These are phyloP conservation scores for Aspergillus fructus DNA, from an alignment of 2,329 filamentous ascomycete genomes.

Conservation along the genomic window DNA sequence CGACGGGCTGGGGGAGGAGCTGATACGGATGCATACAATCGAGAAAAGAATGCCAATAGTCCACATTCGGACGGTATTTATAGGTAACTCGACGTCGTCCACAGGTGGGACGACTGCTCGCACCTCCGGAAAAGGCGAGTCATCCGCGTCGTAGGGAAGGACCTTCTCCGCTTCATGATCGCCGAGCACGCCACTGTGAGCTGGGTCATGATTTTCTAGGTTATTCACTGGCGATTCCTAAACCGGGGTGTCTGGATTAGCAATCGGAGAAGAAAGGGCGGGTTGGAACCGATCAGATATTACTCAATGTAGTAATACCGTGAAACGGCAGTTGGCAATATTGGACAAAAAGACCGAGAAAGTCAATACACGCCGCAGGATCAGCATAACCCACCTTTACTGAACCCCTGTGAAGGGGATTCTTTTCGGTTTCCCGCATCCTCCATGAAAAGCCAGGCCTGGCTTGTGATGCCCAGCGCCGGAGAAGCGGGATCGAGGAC, in stretches of 20 bases:
- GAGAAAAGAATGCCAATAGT: conserved; percentile 39
- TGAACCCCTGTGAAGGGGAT: not conserved
- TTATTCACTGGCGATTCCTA: conserved; percentile 18
- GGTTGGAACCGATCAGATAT: not conserved
- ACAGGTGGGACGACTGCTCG: conserved; percentile 36
- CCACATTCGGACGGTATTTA: conserved; percentile 40
- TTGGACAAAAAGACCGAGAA: not conserved
- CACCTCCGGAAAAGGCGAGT: conserved; percentile 41
- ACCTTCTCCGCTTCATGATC: conserved; percentile 33
- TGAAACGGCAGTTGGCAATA: not conserved
- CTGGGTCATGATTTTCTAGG: not conserved
- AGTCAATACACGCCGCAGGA: not conserved
- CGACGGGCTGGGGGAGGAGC: not conserved
- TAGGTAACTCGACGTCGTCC: conserved; percentile 31
- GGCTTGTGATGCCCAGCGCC: not conserved
- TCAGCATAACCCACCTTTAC: not conserved
- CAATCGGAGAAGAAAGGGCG: not conserved
- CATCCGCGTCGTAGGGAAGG: conserved; percentile 36
- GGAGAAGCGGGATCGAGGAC: not conserved
- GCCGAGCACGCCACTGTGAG: conserved; percentile 23
- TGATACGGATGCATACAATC: conserved; percentile 26
- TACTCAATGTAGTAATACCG: conserved; percentile 7
- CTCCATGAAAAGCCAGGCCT: not conserved
- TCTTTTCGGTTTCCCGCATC: not conserved
- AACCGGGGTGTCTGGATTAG: not conserved